Base-by-base conservation (phyloP, 2,329 filamentous ascomycete genomes). In the Penicillium sp. region DNA sequence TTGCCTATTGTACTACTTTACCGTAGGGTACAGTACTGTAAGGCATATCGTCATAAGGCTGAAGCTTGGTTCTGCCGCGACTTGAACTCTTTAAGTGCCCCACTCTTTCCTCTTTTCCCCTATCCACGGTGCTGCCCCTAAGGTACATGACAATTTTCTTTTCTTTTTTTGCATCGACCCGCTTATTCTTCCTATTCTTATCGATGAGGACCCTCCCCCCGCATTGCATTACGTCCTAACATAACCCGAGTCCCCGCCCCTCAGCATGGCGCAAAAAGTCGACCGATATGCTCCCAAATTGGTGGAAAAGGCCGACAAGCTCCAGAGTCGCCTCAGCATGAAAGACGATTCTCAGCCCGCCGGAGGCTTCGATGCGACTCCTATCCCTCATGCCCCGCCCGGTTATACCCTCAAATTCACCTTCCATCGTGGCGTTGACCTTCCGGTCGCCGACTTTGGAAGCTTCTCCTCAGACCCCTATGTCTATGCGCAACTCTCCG, bases 321-420 rank as follows among this genome's bases (percentile, higher is more conserved):
- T 76, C 19, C 72, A 78, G 48, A 63, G 70, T 29, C 71, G 71
- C 54, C 52, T 68, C 37, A 61, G 58, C 16, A 64, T 66, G 60
- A 68, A 59, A 34, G 60, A 58, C 19, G 55, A 56, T 16, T 48
- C 60, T 5, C 47, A 81, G 28, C 90, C 90, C 0, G 83, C 87
- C 0, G 92, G 92, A 26, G 92, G 92, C 29, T 94, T 85, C 71
- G 92, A 96, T 72, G 72, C 78, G 31, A 96, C 91, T 0, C 90
- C 91, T 1, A 79, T 96, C 8, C 90, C 91, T 0, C 75, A 83
- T 65, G 86, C 85, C 4, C 87, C 88, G 8, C 86, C 87, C 7
- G 92, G 92, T 23, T 97, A 89, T 75, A 96, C 91, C 0, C 71
- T 97, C 60, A 89, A 87, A 69, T 88, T 97, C 75, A 92, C 86